phyloP scores from a whole-genome alignment of 2,329 filamentous ascomycete genomes.

The Colletotrichum sp. region DNA sequence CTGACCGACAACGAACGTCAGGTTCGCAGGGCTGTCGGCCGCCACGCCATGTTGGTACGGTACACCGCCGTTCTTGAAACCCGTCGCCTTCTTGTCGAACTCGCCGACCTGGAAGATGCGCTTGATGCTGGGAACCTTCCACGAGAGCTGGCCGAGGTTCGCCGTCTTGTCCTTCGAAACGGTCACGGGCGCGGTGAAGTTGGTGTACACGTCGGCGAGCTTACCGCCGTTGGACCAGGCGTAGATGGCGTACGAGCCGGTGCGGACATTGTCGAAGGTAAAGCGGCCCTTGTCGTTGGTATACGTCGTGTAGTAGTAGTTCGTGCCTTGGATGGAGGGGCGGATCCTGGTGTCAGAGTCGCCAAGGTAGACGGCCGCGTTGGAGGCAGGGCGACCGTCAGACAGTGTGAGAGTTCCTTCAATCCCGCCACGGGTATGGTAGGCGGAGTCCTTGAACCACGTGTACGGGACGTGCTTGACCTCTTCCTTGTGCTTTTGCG shows the following conservation, averaged over 20 bases:
- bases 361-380: constrained; percentile 50
- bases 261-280: constrained; percentile 42
- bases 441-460: constrained; percentile 46
- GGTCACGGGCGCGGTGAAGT: constrained; percentile 38
- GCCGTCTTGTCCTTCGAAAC: constrained; percentile 30
- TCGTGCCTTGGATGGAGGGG: constrained; percentile 12
- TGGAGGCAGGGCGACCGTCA: constrained; percentile 47
- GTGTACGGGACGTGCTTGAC: constrained; percentile 45
- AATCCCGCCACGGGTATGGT: constrained; percentile 46
- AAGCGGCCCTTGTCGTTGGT: constrained; percentile 44
- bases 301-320: constrained; percentile 49
- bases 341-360: constrained; percentile 39
- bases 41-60: constrained; percentile 44
- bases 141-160: constrained; percentile 4
- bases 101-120: constrained; percentile 49
- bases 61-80: constrained; percentile 44
- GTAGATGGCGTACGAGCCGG: constrained; percentile 45
- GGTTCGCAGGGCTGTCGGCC: constrained; percentile 42
- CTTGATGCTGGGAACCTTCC: not conserved
- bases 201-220: constrained; percentile 45
- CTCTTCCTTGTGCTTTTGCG: constrained; percentile 37
- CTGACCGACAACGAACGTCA: constrained; percentile 44
- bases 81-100: constrained; percentile 46
- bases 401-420: constrained; percentile 42
- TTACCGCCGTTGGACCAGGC: constrained; percentile 48